Percentiles rank a stretch among this genome's conserved stretches.
phyloP scores from a whole-genome alignment of 169 alveolate species.

The Haemoproteus tartakovskyi region DNA sequence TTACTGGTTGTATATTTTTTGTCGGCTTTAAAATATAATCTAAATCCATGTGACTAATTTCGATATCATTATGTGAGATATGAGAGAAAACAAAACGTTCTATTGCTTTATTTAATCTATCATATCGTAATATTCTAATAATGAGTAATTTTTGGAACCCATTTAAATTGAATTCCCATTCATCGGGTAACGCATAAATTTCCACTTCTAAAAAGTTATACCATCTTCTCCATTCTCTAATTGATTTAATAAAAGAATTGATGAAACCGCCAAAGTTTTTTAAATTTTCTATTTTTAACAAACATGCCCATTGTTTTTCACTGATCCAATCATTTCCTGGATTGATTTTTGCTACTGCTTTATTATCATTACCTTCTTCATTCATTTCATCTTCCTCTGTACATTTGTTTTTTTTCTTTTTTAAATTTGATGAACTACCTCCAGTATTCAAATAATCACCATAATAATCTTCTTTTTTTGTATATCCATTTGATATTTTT shows the following conservation, averaged over 20 bases:
- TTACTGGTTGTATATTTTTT: slow-evolving; percentile 34
- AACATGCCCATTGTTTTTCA: slow-evolving; percentile 33
- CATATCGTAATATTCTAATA: slow-evolving; percentile 60
- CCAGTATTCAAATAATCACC: too few species aligned
- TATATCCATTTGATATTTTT: too few species aligned
- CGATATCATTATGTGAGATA: slow-evolving; percentile 52
- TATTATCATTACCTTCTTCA: slow-evolving; percentile 9
- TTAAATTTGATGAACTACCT: too few species aligned
- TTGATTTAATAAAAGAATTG: slow-evolving; percentile 60
- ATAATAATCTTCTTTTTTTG: too few species aligned
- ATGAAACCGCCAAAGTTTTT: slow-evolving; percentile 62
- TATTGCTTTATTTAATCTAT: slow-evolving; percentile 62
- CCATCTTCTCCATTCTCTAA: slow-evolving; percentile 69
- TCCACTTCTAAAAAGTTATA: slow-evolving; percentile 54
- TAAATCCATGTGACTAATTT: slow-evolving; percentile 40
- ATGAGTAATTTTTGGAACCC: slow-evolving; percentile 60
- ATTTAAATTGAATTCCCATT: slow-evolving; percentile 67
- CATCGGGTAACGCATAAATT: slow-evolving; percentile 54
- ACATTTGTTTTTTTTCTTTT: too few species aligned
- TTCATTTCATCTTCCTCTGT: not conserved
- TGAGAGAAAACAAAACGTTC: slow-evolving; percentile 37
- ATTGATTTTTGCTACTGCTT: slow-evolving; percentile 12
- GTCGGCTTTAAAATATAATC: slow-evolving; percentile 30
- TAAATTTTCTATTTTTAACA: slow-evolving; percentile 50
- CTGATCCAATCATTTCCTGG: slow-evolving; percentile 68